phyloP scores from a whole-genome alignment of 768 basidiomycete species.

The Kwoniella pini region DNA sequence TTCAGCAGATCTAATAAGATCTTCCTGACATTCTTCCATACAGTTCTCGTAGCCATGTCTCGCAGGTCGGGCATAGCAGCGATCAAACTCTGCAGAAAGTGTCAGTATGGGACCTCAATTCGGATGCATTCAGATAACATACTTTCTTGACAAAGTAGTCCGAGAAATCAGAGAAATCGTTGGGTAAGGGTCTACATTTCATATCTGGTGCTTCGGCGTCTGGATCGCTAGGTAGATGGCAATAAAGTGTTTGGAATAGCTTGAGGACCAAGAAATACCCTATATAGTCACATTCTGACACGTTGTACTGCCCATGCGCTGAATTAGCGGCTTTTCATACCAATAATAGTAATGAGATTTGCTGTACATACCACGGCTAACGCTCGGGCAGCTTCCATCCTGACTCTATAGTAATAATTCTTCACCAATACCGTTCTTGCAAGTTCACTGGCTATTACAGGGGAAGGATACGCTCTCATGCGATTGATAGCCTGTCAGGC shows the following conservation, averaged over 20 bases:
- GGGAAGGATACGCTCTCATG: constrained; percentile 59
- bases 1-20: constrained; percentile 90
- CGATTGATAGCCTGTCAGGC: constrained; percentile 82
- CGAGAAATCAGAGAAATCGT: constrained; percentile 85
- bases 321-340: too few relatives aligned
- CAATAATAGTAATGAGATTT: not conserved
- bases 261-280: constrained; percentile 96
- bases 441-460: constrained; percentile 64
- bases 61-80: constrained; percentile 85
- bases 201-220: constrained; percentile 70
- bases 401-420: constrained; percentile 93
- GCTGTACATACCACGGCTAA: constrained; percentile 68
- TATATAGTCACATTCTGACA: constrained; percentile 76
- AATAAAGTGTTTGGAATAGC: constrained; percentile 82
- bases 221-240: constrained; percentile 28
- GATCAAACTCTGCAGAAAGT: constrained; percentile 60
- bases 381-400: constrained; percentile 87
- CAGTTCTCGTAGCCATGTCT: constrained; percentile 69
- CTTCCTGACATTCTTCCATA: constrained; percentile 78
- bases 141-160: constrained; percentile 97
- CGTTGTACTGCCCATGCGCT: constrained; percentile 75
- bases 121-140: not conserved
- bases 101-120: constrained; percentile 55
- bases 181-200: constrained; percentile 78
- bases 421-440: constrained; percentile 91